Percentiles rank a stretch among this genome's conserved stretches.
Conservation (phyloP, 2,329 filamentous ascomycete genomes). For the Fusarium incarnatum region DNA sequence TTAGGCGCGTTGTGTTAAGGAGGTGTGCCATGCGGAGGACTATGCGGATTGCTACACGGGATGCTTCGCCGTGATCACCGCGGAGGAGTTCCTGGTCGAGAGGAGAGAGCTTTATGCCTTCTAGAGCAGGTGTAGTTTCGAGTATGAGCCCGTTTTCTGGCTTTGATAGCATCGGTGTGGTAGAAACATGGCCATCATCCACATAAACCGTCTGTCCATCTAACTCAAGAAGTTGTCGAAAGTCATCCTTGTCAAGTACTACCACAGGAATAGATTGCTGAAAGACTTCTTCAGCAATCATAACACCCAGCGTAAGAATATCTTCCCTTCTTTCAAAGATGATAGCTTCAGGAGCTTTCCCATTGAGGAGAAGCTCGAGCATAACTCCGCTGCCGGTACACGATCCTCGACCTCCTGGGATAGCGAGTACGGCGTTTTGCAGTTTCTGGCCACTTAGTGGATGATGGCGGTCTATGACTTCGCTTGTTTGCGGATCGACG, state of each 20-base stretch:
- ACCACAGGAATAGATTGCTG: slow-evolving; percentile 55
- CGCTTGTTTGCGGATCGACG: slow-evolving; percentile 54
- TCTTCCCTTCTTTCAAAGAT: slow-evolving; percentile 56
- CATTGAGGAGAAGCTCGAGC: slow-evolving; percentile 58
- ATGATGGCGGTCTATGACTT: slow-evolving; percentile 58
- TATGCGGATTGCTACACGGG: slow-evolving; percentile 21
- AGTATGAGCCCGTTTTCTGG: slow-evolving; percentile 4
- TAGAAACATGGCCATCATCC: slow-evolving; percentile 16
- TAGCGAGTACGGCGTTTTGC: slow-evolving; percentile 53
- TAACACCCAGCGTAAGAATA: slow-evolving; percentile 59
- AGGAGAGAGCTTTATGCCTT: slow-evolving; percentile 35
- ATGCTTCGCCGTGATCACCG: slow-evolving; percentile 29
- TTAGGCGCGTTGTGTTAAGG: slow-evolving; percentile 23
- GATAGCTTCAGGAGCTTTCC: slow-evolving; percentile 53
- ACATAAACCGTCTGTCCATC: slow-evolving; percentile 17
- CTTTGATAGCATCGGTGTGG: background rate
- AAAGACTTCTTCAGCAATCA: slow-evolving; percentile 58
- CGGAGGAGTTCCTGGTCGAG: slow-evolving; percentile 13
- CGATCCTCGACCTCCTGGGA: slow-evolving; percentile 60
- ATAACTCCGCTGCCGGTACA: slow-evolving; percentile 59
- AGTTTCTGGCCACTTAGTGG: slow-evolving; percentile 52
- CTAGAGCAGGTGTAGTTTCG: slow-evolving; percentile 4
- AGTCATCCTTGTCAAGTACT: slow-evolving; percentile 36
- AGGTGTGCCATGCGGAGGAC: slow-evolving; percentile 34
- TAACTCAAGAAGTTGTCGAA: slow-evolving; percentile 12